Conservation (phyloP, 73 alveolate species). For the Paramecium biaurelia region DNA sequence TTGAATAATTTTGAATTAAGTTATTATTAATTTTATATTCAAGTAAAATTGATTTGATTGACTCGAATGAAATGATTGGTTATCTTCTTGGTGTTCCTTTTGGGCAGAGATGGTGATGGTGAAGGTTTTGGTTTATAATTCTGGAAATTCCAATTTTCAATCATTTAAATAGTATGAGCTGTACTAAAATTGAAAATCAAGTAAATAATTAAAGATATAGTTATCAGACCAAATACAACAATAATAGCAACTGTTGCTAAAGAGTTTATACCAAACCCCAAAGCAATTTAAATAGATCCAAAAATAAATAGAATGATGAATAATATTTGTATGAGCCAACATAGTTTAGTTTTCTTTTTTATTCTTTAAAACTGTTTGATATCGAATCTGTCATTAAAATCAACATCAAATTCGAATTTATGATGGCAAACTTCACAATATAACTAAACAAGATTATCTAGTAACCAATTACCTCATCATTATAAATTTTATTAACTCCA, state of each 20-base stretch:
- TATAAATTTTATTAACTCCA: not conserved
- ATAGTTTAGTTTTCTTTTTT: not conserved
- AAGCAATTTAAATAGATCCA: not conserved
- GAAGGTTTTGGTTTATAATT: not conserved
- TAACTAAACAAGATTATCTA: not conserved
- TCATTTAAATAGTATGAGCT: not conserved
- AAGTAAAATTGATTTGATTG: not conserved
- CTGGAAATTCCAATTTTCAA: conserved; percentile 6
- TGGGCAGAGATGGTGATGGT: not conserved
- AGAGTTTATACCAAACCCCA: not conserved
- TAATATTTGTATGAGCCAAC: not conserved
- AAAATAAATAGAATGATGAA: not conserved
- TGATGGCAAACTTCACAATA: not conserved
- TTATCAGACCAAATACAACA: not conserved
- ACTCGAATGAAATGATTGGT: not conserved
- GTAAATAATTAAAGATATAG: not conserved
- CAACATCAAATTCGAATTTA: not conserved
- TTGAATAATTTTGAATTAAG: not conserved
- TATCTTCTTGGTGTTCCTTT: not conserved
- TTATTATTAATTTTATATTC: not conserved
- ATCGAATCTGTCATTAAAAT: not conserved
- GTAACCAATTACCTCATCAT: not conserved
- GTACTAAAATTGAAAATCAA: not conserved
- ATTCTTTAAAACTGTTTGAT: not conserved
- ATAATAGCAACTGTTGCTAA: not conserved